These are phyloP conservation scores for Vanrija sp. DNA, from an alignment of 1,284 basidiomycete species.

Conservation along the genomic window DNA sequence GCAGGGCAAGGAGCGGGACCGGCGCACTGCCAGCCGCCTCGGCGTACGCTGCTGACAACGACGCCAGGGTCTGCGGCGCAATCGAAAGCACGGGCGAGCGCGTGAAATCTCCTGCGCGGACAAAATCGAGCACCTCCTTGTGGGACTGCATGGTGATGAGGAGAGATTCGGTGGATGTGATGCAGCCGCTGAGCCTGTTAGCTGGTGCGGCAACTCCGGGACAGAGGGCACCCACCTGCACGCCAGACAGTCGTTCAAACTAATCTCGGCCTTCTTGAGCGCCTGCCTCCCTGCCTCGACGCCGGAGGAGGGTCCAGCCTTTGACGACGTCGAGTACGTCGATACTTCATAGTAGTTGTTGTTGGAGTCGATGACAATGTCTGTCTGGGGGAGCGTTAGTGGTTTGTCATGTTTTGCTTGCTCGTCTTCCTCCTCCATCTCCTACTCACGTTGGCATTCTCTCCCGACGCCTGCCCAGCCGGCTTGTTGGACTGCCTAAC, in stretches of 20 bases:
- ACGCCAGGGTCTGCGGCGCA: conserved; percentile 88
- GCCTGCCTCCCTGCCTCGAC: conserved; percentile 53
- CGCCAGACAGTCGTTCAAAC: conserved; percentile 79
- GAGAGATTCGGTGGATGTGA: conserved; percentile 95
- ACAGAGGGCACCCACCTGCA: conserved; percentile 53
- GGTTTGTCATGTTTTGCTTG: no score
- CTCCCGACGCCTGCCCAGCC: conserved; percentile 21
- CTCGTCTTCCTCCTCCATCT: no score
- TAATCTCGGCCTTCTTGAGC: conserved; percentile 89
- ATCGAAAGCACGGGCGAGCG: conserved; percentile 76
- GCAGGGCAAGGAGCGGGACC: conserved; percentile 57
- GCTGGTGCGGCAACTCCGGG: neutral
- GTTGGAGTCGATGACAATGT: conserved; percentile 73
- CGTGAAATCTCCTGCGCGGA: conserved; percentile 52
- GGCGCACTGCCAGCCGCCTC: conserved; percentile 29
- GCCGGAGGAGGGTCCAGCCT: conserved; percentile 28
- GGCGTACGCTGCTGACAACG: conserved; percentile 70
- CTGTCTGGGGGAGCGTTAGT: conserved; percentile 54
- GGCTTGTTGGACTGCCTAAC: conserved; percentile 52
- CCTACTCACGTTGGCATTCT: neutral
- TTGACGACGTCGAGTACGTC: conserved; percentile 26
- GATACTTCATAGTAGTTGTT: conserved; percentile 50
- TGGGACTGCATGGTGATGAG: conserved; percentile 97
- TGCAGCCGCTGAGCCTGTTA: conserved; percentile 70
- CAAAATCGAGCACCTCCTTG: conserved; percentile 76